Conservation (phyloP, 495 filamentous ascomycete genomes). For the Podospora didyma region DNA sequence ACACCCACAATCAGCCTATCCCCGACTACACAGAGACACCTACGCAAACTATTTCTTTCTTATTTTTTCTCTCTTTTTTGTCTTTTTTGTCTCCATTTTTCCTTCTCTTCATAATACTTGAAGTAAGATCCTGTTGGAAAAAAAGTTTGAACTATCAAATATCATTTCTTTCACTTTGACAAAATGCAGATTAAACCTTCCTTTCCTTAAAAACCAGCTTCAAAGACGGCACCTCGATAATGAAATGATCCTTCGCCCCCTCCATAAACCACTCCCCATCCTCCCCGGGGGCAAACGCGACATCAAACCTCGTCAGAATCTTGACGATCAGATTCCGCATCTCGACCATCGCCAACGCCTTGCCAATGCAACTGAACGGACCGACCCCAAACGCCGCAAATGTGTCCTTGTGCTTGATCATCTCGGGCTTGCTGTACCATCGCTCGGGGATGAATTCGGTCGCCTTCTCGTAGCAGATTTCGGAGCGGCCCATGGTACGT, state of each 20-base stretch:
- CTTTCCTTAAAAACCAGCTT: constrained; percentile 7
- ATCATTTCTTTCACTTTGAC: no score
- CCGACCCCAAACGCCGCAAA: constrained; percentile 7
- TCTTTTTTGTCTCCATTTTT: no score
- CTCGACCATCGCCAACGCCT: constrained; percentile 4
- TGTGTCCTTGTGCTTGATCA: constrained; percentile 7
- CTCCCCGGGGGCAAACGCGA: constrained; percentile 4
- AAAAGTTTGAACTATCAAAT: no score
- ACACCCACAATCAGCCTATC: no score
- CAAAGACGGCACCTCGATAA: constrained; percentile 6
- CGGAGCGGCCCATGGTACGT: constrained; percentile 6
- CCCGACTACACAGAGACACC: no score
- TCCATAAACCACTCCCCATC: constrained; percentile 8
- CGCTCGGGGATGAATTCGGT: constrained; percentile 6
- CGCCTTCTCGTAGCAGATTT: constrained; percentile 1
- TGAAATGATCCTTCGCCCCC: constrained; percentile 11
- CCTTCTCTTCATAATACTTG: no score
- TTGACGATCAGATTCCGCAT: constrained; percentile 10
- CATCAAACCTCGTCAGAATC: constrained; percentile 3
- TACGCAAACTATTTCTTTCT: no score
- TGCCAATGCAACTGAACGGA: constrained; percentile 3
- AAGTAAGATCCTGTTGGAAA: no score
- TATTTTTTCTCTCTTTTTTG: no score
- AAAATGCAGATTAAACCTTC: no score
- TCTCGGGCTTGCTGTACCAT: constrained; percentile 6